Base-by-base conservation (phyloP, 2,329 filamentous ascomycete species). In the Drechmeria coniospora region DNA sequence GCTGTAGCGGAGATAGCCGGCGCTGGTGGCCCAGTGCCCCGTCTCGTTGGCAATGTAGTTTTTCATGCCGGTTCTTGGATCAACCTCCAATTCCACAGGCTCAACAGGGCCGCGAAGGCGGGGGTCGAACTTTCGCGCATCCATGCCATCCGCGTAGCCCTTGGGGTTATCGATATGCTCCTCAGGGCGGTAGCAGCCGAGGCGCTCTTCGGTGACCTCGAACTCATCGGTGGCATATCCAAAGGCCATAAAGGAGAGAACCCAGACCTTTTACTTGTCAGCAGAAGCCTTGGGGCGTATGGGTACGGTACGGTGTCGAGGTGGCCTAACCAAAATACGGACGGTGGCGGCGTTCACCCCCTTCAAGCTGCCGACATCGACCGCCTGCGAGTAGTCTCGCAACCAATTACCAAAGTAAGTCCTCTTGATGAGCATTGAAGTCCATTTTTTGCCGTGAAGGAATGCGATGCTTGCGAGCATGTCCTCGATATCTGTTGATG, bases 21-120 rank as follows among this genome's bases (percentile, higher is more conserved):
- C 62, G 36, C 84, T 93, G 13, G 90, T 98, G 2, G 86, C 82
- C 80, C 86, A 94, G 22, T 71, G 68, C 4, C 84, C 82, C 10
- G 57, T 61, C 50, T 95, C 87, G 44, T 94, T 95, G 34, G 87
- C 75, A 40, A 98, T 95, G 52, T 98, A 98, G 50, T 95, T 95
- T 56, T 95, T 98, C 87, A 98, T 93, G n/a, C 86, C 86, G 1
- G 81, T 90, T 5, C 67, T 58, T 19, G 58, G 57, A 43, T 90
- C 81, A 31, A 90, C 68, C 33, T 80, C 73, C 13, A 80, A 69
- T 45, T 90, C 81, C 22, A 68, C 53, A 4, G 68, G 65, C 33
- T 71, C 59, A 7, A 95, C 74, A 0, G 86, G 86, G 1, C 75
- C 79, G 27, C 90, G 77, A 6, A 95, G 70, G 15, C 90, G 76